Conservation (phyloP, 345 rosid genomes). For the Bruguiera sexangula region DNA sequence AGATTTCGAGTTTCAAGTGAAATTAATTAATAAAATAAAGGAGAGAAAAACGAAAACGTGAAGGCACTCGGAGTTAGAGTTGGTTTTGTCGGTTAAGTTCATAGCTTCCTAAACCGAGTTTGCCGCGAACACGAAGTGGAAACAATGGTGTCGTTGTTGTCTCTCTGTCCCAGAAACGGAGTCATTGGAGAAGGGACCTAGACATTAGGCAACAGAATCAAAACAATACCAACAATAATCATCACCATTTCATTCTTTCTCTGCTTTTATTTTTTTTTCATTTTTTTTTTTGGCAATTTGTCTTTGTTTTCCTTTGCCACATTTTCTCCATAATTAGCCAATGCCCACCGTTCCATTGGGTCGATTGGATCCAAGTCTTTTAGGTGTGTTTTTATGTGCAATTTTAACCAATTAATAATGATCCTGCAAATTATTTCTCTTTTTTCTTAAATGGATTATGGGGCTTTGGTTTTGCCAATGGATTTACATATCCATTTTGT, state of each 20-base stretch:
- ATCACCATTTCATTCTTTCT: neutral
- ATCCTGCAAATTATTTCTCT: neutral
- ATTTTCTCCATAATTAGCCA: neutral
- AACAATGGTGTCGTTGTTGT: neutral
- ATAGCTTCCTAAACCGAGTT: neutral
- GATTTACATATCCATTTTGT: neutral
- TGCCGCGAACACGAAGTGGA: neutral
- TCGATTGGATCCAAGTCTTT: neutral
- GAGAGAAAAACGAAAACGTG: neutral
- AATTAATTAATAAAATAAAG: no score
- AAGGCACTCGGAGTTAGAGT: neutral
- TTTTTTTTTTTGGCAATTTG: neutral
- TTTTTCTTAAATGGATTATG: no score
- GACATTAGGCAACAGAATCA: constrained; percentile 26
- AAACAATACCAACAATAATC: neutral
- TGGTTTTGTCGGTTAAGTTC: neutral
- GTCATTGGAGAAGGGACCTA: constrained; percentile 63
- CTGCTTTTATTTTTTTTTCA: neutral
- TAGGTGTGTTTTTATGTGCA: neutral
- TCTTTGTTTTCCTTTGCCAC: neutral
- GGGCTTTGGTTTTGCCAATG: no score
- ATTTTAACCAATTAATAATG: no score
- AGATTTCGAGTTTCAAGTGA: no score
- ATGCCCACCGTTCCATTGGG: neutral
- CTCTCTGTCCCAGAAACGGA: constrained; percentile 46